A percentile compares a stretch with the other conserved stretches of the same genome.
Evolutionary conservation across 257 asterid species (phyloP).

Genomic region (Solanum chilense): DNA sequence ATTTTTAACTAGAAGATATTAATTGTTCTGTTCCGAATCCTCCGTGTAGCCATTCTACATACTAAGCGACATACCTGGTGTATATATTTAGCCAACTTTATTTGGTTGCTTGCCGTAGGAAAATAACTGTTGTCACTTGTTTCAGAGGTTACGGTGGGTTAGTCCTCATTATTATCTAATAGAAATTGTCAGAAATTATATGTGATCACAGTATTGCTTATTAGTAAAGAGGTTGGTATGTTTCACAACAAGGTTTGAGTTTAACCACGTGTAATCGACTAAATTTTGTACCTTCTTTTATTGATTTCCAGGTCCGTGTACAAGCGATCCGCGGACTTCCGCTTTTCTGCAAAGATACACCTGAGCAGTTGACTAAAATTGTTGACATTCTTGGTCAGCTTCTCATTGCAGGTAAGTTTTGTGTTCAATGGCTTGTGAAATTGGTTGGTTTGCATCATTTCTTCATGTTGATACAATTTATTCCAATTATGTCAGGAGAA

Average conservation of each 20-base stretch:
- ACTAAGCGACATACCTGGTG: neutral
- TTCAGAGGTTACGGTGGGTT: neutral
- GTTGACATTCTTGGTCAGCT: slow-evolving; percentile 75
- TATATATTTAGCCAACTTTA: neutral
- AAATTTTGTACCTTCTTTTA: neutral
- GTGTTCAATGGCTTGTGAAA: neutral
- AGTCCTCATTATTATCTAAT: neutral
- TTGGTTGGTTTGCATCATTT: neutral
- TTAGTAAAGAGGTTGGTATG: neutral
- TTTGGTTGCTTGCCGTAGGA: neutral
- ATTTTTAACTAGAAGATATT: neutral
- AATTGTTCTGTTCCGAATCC: neutral
- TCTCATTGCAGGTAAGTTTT: slow-evolving; percentile 58
- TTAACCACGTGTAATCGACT: neutral
- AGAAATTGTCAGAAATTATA: neutral
- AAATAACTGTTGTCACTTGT: neutral
- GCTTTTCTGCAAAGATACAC: slow-evolving; percentile 89
- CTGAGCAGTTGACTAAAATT: slow-evolving; percentile 67
- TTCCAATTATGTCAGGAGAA: slow-evolving; percentile 41
- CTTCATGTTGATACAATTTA: neutral
- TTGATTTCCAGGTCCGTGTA: slow-evolving; percentile 60
- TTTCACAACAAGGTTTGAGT: neutral
- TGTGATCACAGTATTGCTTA: neutral
- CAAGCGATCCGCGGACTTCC: slow-evolving; percentile 96
- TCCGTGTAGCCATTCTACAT: neutral